Conservation (phyloP, 352 stramenopile genomes). For the Stramenopiles sp. region DNA sequence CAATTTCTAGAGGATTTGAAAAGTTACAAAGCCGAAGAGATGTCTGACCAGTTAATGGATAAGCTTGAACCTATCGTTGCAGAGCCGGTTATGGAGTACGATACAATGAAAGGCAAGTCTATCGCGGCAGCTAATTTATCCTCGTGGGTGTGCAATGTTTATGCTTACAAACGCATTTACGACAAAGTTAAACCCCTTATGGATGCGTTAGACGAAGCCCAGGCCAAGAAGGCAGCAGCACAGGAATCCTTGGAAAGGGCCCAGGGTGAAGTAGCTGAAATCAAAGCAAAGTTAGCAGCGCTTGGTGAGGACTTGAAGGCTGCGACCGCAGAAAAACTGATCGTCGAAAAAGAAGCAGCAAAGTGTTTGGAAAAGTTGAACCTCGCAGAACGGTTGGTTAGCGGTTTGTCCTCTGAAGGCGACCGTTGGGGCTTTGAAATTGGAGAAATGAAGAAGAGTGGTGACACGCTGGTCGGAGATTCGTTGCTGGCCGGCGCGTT, state of each 20-base stretch:
- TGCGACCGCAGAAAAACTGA: constrained; percentile 82
- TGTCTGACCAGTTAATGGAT: constrained; percentile 76
- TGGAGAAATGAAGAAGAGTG: constrained; percentile 74
- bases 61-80: constrained; percentile 57
- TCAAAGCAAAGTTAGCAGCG: constrained; percentile 66
- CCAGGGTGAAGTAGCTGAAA: constrained; percentile 70
- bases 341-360: constrained; percentile 70
- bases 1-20: constrained; percentile 22
- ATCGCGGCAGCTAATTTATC: constrained; percentile 86
- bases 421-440: constrained; percentile 89
- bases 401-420: constrained; percentile 82
- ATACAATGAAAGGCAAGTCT: constrained; percentile 90
- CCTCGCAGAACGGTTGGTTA: constrained; percentile 79
- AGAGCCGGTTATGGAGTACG: constrained; percentile 73
- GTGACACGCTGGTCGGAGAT: constrained; percentile 83
- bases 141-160: constrained; percentile 93
- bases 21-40: constrained; percentile 28
- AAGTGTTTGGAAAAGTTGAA: constrained; percentile 58
- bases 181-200: constrained; percentile 95
- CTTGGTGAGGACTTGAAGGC: constrained; percentile 77
- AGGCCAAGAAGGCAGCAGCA: constrained; percentile 52
- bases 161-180: constrained; percentile 94
- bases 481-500: constrained; percentile 86
- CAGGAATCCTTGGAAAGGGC: constrained; percentile 69
- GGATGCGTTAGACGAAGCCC: constrained; percentile 80